Conservation (phyloP, 345 rosid species). For the Clausena lansium region DNA sequence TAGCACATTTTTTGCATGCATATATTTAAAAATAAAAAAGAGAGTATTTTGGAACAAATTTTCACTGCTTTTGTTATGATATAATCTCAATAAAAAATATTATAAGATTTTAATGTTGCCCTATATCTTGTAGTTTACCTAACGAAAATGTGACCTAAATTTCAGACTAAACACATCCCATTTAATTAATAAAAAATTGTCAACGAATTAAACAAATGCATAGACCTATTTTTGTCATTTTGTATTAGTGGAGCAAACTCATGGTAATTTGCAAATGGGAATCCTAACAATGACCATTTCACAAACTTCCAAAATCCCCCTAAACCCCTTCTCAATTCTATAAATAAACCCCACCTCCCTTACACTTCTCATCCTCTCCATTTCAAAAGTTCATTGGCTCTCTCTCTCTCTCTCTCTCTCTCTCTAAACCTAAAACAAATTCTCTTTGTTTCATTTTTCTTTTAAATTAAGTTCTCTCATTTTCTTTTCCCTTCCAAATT, state of each 20-base stretch:
- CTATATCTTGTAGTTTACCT: background rate
- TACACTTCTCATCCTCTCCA: background rate
- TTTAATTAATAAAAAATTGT: background rate
- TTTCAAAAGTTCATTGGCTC: background rate
- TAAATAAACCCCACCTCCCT: conserved; percentile 17
- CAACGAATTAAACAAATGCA: background rate
- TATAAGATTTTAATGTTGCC: background rate
- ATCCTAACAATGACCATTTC: background rate
- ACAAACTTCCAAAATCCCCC: conserved; percentile 16
- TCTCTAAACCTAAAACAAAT: background rate
- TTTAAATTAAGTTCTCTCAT: background rate
- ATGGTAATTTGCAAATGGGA: conserved; percentile 8
- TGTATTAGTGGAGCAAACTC: background rate
- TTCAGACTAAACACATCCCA: background rate
- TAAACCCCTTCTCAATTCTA: background rate
- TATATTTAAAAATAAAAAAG: too few species aligned
- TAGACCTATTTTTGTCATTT: background rate
- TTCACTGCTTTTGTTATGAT: background rate
- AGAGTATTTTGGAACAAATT: background rate
- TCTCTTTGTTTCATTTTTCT: background rate
- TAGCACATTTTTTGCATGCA: too few species aligned
- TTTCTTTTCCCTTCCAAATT: background rate
- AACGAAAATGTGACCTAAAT: background rate
- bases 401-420: background rate
- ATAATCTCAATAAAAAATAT: background rate